phyloP scores from a whole-genome alignment of 352 stramenopile species.

The Chrysophaeum taylorii region DNA sequence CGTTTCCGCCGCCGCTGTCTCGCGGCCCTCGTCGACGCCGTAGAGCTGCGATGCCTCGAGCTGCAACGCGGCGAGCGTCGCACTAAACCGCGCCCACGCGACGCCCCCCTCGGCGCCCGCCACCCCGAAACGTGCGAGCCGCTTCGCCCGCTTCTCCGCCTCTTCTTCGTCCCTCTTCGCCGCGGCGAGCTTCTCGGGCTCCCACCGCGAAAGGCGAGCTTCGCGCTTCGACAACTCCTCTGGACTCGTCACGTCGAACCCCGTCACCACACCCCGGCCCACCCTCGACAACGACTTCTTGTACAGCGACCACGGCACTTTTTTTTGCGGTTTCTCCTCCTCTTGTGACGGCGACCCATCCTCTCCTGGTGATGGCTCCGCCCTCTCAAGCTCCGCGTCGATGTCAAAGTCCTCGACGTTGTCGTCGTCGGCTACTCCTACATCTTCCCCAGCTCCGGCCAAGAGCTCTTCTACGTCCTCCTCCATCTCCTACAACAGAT shows the following conservation, averaged over 20 bases:
- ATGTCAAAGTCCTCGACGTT: no score
- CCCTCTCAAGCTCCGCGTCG: no score
- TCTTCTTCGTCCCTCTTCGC: background rate
- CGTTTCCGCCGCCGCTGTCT: background rate
- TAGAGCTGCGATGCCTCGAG: background rate
- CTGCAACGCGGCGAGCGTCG: background rate
- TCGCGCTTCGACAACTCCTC: background rate
- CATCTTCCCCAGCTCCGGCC: no score
- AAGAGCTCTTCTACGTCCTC: no score
- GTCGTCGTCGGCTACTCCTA: no score
- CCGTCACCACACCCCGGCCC: background rate
- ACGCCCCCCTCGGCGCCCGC: background rate
- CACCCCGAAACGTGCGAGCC: background rate
- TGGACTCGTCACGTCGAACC: background rate
- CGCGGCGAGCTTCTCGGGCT: background rate
- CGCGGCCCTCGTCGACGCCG: background rate
- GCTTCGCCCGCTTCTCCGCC: background rate
- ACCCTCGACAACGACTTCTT: background rate
- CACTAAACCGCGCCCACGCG: background rate
- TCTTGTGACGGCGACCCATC: no score
- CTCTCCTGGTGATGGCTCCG: no score
- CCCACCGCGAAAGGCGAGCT: background rate
- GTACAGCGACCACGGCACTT: slow-evolving; percentile 9
- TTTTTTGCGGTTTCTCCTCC: no score
- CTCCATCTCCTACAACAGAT: no score